Percentiles rank a stretch among this genome's conserved stretches.
Evolutionary conservation across 305 asterid genomes (phyloP).

Genomic region (Plantago rigida): DNA sequence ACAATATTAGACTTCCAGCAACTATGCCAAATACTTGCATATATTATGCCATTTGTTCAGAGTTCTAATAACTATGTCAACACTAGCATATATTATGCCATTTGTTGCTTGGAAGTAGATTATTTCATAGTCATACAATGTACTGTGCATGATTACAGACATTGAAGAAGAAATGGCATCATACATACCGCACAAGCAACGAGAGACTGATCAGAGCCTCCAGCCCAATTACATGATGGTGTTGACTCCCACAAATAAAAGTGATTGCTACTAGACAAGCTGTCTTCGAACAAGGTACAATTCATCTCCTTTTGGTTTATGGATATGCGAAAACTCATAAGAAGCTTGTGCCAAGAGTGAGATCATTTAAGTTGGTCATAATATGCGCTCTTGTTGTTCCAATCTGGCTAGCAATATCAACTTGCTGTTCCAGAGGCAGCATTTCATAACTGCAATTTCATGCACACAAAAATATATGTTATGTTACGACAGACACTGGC

Average conservation of each 20-base stretch:
- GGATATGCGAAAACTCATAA: conserved; percentile 31
- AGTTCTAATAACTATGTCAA: too few species aligned
- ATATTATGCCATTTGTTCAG: too few species aligned
- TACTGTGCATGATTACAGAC: not conserved
- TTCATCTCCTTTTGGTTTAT: not conserved
- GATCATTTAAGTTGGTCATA: conserved; percentile 75
- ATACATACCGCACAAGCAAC: not conserved
- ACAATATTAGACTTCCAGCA: too few species aligned
- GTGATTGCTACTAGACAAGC: too few species aligned
- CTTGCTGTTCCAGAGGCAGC: conserved; percentile 74
- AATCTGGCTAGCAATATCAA: conserved; percentile 69
- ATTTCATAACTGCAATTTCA: conserved; percentile 63
- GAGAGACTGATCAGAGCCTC: too few species aligned
- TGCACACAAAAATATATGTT: not conserved
- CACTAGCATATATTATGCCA: too few species aligned
- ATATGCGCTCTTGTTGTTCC: conserved; percentile 82
- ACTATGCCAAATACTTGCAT: too few species aligned
- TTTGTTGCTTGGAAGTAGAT: not conserved
- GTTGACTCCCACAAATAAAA: too few species aligned
- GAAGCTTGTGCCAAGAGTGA: conserved; percentile 72
- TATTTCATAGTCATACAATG: not conserved
- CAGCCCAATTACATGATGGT: too few species aligned
- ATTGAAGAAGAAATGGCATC: not conserved
- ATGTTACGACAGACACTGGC: not conserved
- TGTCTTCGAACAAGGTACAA: not conserved